Evolutionary conservation across 805 yeast genomes (phyloP).

Genomic region (Kurtzmaniella cleridarum): DNA sequence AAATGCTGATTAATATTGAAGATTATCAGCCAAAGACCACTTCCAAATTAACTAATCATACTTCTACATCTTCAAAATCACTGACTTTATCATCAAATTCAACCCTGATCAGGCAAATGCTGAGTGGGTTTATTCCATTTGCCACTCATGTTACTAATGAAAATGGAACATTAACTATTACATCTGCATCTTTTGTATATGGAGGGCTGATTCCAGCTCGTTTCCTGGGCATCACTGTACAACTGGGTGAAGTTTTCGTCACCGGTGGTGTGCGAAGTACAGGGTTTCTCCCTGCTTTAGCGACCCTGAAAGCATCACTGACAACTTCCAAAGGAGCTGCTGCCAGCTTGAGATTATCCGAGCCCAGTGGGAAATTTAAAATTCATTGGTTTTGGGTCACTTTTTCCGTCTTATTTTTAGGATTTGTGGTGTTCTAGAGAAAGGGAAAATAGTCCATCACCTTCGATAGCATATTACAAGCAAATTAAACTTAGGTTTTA

Average conservation of each 20-base stretch:
- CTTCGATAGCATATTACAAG: too few relatives aligned
- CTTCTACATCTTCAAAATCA: constrained; percentile 7
- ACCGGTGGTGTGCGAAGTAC: constrained; percentile 10
- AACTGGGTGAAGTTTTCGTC: constrained; percentile 24
- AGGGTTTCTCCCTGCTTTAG: neutral
- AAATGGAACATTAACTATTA: constrained; percentile 6
- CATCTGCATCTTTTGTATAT: neutral
- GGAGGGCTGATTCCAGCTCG: constrained; percentile 18
- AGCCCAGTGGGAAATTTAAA: too few relatives aligned
- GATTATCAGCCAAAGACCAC: constrained; percentile 2
- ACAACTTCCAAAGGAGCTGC: neutral
- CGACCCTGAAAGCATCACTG: constrained; percentile 2
- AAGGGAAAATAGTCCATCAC: too few relatives aligned
- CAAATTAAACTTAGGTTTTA: too few relatives aligned
- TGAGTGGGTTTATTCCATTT: constrained; percentile 46
- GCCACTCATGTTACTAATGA: constrained; percentile 24
- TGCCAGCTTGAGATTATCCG: too few relatives aligned
- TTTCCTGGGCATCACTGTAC: constrained; percentile 19
- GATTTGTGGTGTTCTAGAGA: too few relatives aligned
- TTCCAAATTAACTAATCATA: too few relatives aligned
- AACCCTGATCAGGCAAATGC: constrained; percentile 19
- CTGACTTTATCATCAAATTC: constrained; percentile 8
- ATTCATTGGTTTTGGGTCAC: too few relatives aligned
- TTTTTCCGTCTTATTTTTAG: too few relatives aligned
- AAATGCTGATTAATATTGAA: constrained; percentile 6